Conservation (phyloP, 208 protist species). For the Crithidia thermophila region DNA sequence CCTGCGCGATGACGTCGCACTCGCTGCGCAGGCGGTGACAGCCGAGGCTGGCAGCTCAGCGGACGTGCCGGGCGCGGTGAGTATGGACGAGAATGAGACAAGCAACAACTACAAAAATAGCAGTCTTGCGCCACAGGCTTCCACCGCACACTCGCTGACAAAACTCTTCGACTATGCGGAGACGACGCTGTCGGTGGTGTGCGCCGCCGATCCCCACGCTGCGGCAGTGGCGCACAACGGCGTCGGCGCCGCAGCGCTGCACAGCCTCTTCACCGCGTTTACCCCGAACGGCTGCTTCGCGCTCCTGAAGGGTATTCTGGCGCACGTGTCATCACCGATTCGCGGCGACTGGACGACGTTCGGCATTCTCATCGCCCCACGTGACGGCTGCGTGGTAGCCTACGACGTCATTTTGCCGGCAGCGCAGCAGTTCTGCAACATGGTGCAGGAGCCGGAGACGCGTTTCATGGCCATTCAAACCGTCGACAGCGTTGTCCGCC, state of each 20-base stretch:
- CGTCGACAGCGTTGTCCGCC: constrained; percentile 80
- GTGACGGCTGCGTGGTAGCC: constrained; percentile 11
- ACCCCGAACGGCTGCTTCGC: constrained; percentile 85
- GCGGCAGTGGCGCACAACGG: constrained; percentile 1
- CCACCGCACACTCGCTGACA: background rate
- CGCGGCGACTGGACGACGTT: constrained; percentile 38
- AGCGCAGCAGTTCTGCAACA: constrained; percentile 48
- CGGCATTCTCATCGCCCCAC: constrained; percentile 45
- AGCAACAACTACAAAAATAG: too few species aligned
- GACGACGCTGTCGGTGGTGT: constrained; percentile 19
- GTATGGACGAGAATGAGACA: too few species aligned
- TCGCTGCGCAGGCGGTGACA: background rate
- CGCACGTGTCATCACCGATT: constrained; percentile 73
- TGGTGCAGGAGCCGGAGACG: constrained; percentile 75
- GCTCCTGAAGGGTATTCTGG: constrained; percentile 81
- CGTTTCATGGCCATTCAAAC: constrained; percentile 93
- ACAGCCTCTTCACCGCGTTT: constrained; percentile 43
- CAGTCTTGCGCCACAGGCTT: background rate
- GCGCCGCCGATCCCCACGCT: constrained; percentile 11
- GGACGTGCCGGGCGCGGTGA: too few species aligned
- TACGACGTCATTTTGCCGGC: constrained; percentile 77
- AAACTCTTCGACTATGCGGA: constrained; percentile 23
- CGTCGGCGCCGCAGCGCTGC: constrained; percentile 23
- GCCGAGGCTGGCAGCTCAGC: too few species aligned
- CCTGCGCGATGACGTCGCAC: constrained; percentile 25